These are phyloP conservation scores for Nemania sp. DNA, from an alignment of 2,329 filamentous ascomycete genomes.

Conservation along the genomic window DNA sequence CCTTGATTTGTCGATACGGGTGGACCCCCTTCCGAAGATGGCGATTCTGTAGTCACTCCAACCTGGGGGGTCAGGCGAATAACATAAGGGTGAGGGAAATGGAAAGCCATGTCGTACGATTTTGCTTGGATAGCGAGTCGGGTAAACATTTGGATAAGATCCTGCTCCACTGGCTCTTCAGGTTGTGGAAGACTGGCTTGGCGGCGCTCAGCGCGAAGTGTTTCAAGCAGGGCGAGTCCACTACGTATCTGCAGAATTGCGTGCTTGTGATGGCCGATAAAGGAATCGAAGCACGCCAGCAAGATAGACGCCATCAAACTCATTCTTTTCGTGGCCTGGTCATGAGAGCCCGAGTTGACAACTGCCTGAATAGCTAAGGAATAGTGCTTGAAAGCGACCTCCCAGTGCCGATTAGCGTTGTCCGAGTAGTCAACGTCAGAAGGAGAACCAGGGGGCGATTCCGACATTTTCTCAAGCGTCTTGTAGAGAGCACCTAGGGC, in stretches of 20 bases:
- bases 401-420: constrained; percentile 57
- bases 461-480: constrained; percentile 62
- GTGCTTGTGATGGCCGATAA: constrained; percentile 65
- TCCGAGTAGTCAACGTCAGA: constrained; percentile 42
- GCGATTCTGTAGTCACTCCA: constrained; percentile 42
- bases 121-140: constrained; percentile 68
- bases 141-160: constrained; percentile 66
- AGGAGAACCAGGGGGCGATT: constrained; percentile 55
- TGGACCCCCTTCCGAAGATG: constrained; percentile 50
- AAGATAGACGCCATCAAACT: constrained; percentile 68
- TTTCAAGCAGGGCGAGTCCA: constrained; percentile 59
- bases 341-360: constrained; percentile 48
- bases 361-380: constrained; percentile 59
- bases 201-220: constrained; percentile 53
- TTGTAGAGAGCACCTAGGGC: constrained; percentile 70
- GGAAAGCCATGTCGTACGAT: constrained; percentile 70
- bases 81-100: constrained; percentile 66
- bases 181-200: constrained; percentile 45
- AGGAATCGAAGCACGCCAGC: constrained; percentile 70
- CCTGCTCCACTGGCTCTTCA: constrained; percentile 59
- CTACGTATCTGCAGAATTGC: constrained; percentile 66
- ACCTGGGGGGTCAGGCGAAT: constrained; percentile 53
- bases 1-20: constrained; percentile 46
- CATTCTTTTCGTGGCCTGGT: constrained; percentile 53
- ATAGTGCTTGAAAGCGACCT: constrained; percentile 64